A percentile compares a stretch with the other conserved stretches of the same genome.
These are phyloP conservation scores for Tolypocladium album DNA, from an alignment of 2,329 filamentous ascomycete genomes.

Conservation along the genomic window DNA sequence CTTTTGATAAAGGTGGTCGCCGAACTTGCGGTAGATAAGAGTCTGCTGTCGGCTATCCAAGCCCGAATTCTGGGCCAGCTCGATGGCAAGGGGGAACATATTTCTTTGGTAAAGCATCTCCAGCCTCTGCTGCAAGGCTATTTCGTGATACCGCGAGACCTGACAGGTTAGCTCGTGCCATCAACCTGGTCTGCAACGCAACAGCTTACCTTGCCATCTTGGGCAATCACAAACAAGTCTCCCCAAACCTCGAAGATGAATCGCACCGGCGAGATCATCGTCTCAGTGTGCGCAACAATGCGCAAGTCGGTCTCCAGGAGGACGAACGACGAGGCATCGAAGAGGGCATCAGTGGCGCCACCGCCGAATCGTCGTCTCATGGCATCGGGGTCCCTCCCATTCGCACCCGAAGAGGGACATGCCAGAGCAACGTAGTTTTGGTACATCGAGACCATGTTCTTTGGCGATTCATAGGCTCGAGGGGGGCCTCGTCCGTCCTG, in stretches of 20 bases:
- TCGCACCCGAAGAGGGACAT: slow-evolving; percentile 56
- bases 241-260: slow-evolving; percentile 81
- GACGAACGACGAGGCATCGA: slow-evolving; percentile 80
- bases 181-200: neutral
- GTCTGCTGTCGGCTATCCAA: slow-evolving; percentile 76
- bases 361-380: slow-evolving; percentile 64
- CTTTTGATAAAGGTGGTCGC: slow-evolving; percentile 89
- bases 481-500: slow-evolving; percentile 76
- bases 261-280: slow-evolving; percentile 69
- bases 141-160: slow-evolving; percentile 85
- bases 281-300: slow-evolving; percentile 82
- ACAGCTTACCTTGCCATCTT: slow-evolving; percentile 73
- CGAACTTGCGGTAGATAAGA: slow-evolving; percentile 84
- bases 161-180: slow-evolving; percentile 19
- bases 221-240: slow-evolving; percentile 78
- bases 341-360: slow-evolving; percentile 59
- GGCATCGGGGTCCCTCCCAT: slow-evolving; percentile 44
- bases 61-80: slow-evolving; percentile 80
- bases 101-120: slow-evolving; percentile 92
- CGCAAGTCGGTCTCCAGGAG: slow-evolving; percentile 86
- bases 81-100: slow-evolving; percentile 83
- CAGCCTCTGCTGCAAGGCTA: slow-evolving; percentile 77
- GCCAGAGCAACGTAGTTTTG: slow-evolving; percentile 81
- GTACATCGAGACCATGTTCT: slow-evolving; percentile 69
- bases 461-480: slow-evolving; percentile 84